Conservation (phyloP, 352 stramenopile genomes). For the Phytophthora pluvialis region DNA sequence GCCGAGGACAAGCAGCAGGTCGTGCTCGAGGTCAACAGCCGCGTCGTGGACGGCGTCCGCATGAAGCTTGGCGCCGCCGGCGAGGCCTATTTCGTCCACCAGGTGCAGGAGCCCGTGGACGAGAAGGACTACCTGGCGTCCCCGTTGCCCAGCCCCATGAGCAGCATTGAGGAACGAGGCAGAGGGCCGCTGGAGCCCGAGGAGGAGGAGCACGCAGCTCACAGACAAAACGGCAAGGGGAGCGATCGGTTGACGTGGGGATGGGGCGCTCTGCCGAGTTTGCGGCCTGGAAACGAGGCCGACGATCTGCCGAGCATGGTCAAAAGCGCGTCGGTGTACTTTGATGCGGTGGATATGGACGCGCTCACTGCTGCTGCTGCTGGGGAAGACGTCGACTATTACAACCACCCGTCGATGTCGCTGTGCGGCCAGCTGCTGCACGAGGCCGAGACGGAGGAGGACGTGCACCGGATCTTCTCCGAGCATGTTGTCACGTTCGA, state of each 20-base stretch:
- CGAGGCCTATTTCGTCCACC: conserved; percentile 82
- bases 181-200: conserved; percentile 19
- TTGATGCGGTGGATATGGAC: conserved; percentile 72
- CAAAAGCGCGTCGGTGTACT: conserved; percentile 80
- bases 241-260: conserved; percentile 62
- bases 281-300: conserved; percentile 27
- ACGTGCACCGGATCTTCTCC: conserved; percentile 62
- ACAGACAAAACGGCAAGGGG: conserved; percentile 10
- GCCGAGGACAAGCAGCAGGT: conserved; percentile 51
- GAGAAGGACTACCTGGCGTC: conserved; percentile 75
- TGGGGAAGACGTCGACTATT: conserved; percentile 10
- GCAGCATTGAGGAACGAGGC: conserved; percentile 14
- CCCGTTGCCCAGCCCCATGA: conserved; percentile 55
- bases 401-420: conserved; percentile 71
- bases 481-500: conserved; percentile 77
- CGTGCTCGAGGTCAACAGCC: conserved; percentile 68
- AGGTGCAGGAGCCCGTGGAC: conserved; percentile 59
- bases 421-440: conserved; percentile 73
- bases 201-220: conserved; percentile 29
- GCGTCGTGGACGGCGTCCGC: conserved; percentile 51
- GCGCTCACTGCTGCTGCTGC: conserved; percentile 11
- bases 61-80: conserved; percentile 80
- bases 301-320: conserved; percentile 51
- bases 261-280: conserved; percentile 56
- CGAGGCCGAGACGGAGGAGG: conserved; percentile 45